Percentiles rank a stretch among this genome's conserved stretches.
Evolutionary conservation across 345 rosid genomes (phyloP).

Genomic region (Heritiera littoralis): DNA sequence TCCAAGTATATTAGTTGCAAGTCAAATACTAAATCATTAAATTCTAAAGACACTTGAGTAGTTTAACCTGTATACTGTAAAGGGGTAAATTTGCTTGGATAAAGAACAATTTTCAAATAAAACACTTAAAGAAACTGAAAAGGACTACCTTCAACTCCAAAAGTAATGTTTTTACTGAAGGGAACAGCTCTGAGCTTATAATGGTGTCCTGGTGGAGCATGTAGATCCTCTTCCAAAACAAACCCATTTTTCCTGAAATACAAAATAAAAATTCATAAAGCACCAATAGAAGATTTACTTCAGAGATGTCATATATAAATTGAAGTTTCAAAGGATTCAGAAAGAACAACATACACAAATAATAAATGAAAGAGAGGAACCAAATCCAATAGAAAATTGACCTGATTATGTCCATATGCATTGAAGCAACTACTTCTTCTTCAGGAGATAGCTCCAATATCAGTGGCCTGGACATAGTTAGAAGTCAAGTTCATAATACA

Average conservation of each 20-base stretch:
- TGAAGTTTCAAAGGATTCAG: conserved; percentile 8
- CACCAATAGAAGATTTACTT: not conserved
- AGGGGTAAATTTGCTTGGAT: not conserved
- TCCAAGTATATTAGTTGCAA: not conserved
- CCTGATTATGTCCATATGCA: conserved; percentile 93
- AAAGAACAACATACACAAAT: not conserved
- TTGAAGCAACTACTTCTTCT: conserved; percentile 79
- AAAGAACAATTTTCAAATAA: not conserved
- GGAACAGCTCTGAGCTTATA: conserved; percentile 81
- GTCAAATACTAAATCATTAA: not conserved
- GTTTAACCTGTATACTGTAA: not conserved
- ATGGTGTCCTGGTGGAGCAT: conserved; percentile 71
- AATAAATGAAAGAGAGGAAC: not conserved
- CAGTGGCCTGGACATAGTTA: conserved; percentile 58
- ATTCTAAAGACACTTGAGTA: no score
- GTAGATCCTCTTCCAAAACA: conserved; percentile 74
- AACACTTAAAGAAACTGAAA: not conserved
- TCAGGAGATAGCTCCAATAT: conserved; percentile 90
- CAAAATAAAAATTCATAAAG: not conserved
- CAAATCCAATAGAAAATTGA: conserved; percentile 30
- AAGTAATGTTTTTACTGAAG: conserved; percentile 90
- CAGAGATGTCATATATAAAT: not conserved
- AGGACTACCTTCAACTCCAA: conserved; percentile 82
- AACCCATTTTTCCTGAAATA: conserved; percentile 81
- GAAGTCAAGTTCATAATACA: conserved; percentile 8